Evolutionary conservation across 441 rosid species (phyloP).

Genomic region (Erodium chrysanthum): DNA sequence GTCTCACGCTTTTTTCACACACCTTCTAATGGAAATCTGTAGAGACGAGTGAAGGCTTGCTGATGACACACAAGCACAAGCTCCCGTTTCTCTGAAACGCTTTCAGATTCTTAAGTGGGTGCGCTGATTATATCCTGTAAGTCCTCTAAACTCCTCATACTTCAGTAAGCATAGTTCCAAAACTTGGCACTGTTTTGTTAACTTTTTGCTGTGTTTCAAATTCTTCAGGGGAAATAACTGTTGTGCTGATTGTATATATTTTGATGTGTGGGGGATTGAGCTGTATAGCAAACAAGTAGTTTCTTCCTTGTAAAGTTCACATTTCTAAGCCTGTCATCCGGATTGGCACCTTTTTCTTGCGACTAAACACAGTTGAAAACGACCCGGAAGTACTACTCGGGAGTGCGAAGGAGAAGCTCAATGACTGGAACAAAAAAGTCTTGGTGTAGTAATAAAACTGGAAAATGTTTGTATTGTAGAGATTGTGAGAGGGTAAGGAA

Average conservation of each 20-base stretch:
- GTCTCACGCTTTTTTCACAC: conserved; percentile 61
- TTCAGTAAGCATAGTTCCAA: too few species aligned
- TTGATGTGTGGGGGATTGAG: too few species aligned
- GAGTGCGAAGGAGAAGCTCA: too few species aligned
- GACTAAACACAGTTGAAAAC: too few species aligned
- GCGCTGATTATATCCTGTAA: conserved; percentile 28
- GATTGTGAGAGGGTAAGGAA: conserved; percentile 2
- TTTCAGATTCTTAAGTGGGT: conserved; percentile 15
- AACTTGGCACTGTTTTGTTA: too few species aligned
- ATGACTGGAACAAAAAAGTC: too few species aligned
- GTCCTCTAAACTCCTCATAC: conserved; percentile 24
- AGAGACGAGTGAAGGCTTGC: conserved; percentile 17
- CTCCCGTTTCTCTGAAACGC: too few species aligned
- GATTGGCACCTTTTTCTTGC: too few species aligned
- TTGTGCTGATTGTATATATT: conserved; percentile 26
- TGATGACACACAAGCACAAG: neutral
- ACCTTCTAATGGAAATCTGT: conserved; percentile 23
- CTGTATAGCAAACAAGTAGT: too few species aligned
- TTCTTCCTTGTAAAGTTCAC: too few species aligned
- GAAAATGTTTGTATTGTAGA: conserved; percentile 14
- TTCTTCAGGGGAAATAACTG: conserved; percentile 26
- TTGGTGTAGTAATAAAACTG: neutral
- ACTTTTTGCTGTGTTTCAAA: conserved; percentile 5
- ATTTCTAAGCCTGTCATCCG: too few species aligned
- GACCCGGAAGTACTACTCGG: too few species aligned